Evolutionary conservation across 2,329 filamentous ascomycete species (phyloP).

Genomic region (Monosporascus sp.): DNA sequence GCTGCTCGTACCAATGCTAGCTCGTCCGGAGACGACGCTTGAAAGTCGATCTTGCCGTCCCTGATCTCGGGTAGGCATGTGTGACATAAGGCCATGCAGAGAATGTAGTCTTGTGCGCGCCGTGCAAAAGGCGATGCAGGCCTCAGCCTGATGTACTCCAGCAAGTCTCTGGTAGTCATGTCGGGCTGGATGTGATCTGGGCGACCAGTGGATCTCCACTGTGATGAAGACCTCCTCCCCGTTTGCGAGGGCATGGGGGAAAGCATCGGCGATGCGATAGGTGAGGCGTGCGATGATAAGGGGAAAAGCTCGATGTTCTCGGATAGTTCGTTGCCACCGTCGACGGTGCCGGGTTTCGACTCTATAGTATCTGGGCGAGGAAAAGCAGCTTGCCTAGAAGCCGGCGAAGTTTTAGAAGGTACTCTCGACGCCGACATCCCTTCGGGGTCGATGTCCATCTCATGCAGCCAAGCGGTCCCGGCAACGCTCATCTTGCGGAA

Average conservation of each 20-base stretch:
- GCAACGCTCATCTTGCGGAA: conserved; percentile 90
- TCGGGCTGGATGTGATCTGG: conserved; percentile 44
- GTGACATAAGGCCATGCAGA: conserved; percentile 83
- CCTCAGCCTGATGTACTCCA: conserved; percentile 70
- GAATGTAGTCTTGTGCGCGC: conserved; percentile 75
- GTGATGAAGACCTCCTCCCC: conserved; percentile 26
- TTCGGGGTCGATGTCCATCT: conserved; percentile 53
- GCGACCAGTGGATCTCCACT: conserved; percentile 26
- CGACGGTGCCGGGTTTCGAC: not conserved
- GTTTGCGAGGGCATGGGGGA: conserved; percentile 2
- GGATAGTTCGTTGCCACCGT: conserved; percentile 21
- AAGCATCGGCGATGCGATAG: conserved; percentile 1
- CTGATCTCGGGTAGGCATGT: conserved; percentile 80
- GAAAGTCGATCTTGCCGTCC: conserved; percentile 69
- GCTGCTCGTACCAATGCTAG: conserved; percentile 79
- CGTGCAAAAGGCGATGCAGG: conserved; percentile 73
- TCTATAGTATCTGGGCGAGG: not conserved
- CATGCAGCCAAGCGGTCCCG: conserved; percentile 83
- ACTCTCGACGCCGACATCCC: not conserved
- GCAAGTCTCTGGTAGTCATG: conserved; percentile 64
- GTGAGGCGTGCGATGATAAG: conserved; percentile 17
- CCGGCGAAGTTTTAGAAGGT: not conserved
- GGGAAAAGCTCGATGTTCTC: conserved; percentile 23
- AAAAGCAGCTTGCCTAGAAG: not conserved
- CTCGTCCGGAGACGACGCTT: conserved; percentile 87